Percentiles rank a stretch among this genome's conserved stretches.
phyloP scores from a whole-genome alignment of 169 alveolate genomes.

The Fabrea salina region DNA sequence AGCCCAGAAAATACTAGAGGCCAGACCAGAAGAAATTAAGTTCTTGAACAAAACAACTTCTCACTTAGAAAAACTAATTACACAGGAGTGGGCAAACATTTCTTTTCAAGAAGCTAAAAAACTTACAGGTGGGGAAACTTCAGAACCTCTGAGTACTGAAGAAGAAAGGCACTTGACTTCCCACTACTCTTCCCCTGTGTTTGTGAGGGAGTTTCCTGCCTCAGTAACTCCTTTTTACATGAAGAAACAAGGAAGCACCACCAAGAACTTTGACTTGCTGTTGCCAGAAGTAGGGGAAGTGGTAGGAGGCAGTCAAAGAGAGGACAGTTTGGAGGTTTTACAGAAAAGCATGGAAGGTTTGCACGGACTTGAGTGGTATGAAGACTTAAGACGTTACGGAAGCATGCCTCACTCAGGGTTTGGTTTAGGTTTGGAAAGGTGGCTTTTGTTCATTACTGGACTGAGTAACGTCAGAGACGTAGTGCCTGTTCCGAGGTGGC shows the following conservation, averaged over 20 bases:
- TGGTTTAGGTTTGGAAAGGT: slow-evolving; percentile 88
- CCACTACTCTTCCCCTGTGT: slow-evolving; percentile 79
- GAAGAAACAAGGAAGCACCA: slow-evolving; percentile 87
- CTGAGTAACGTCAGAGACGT: slow-evolving; percentile 82
- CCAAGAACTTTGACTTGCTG: slow-evolving; percentile 95
- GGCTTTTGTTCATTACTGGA: slow-evolving; percentile 79
- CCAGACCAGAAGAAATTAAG: not conserved
- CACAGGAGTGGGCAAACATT: slow-evolving; percentile 36
- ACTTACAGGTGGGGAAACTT: slow-evolving; percentile 7
- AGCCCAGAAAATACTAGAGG: slow-evolving; percentile 37
- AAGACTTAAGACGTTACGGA: slow-evolving; percentile 77
- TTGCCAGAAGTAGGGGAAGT: slow-evolving; percentile 96
- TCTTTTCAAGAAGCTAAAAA: slow-evolving; percentile 57
- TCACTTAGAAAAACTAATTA: slow-evolving; percentile 29
- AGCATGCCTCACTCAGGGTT: slow-evolving; percentile 82
- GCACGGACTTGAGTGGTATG: slow-evolving; percentile 77
- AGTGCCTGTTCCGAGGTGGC: slow-evolving; percentile 82
- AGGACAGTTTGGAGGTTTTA: slow-evolving; percentile 80
- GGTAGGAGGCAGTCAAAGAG: slow-evolving; percentile 96
- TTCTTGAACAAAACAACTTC: slow-evolving; percentile 13
- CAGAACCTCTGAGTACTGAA: slow-evolving; percentile 35
- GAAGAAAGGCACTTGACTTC: slow-evolving; percentile 43
- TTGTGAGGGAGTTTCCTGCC: slow-evolving; percentile 89
- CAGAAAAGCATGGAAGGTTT: slow-evolving; percentile 38
- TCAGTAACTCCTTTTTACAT: slow-evolving; percentile 86